Base-by-base conservation (phyloP, 805 yeast species). In the Ogataea allantospora region DNA sequence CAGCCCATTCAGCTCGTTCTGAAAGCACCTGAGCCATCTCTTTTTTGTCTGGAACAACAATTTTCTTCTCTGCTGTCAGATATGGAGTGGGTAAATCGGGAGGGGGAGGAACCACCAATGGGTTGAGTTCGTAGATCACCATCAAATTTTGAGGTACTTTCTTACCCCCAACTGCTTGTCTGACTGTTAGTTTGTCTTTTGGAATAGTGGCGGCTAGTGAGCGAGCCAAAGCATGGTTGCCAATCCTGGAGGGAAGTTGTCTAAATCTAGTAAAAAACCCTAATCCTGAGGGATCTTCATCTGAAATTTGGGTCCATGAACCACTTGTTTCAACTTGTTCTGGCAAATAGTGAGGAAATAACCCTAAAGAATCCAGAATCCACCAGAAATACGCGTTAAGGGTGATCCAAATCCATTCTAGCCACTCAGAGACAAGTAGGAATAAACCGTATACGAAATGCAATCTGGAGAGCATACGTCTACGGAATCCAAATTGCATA, bases 21-120 rank as follows among this genome's bases (percentile, higher is more conserved):
- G 59, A 51, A 7, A 66, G 37, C 0, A 53, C 64, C n/a, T 47
- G 38, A 11, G 60, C 60, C 1, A 63, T 48, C 38, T 65, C 67
- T 26, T 52, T 55, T 33, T 63, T 57, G 1, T 53, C 56, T 0
- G 78, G 77, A 6, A 62, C 55, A 6, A 61, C 55, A 3, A 71
- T 48, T 23, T 55, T 57, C 35, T 65, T 68, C 20, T 70, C 70
- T 2, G 65, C 65, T 31, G 65, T 65, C 25, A 72, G 46, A 45
- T 60, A 70, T 0, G 76, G 74, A 24, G 55, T 57, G 2, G 77
- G 77, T 10, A 68, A 40, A 10, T 60, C 66, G 1, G 73, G 69
- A 15, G 77, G 75, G 14, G 66, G 63, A 3, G 58, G 55, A 3
- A 60, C 48, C 4, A 60, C 52, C 30, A 54, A 32, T 1, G 58